Conservation (phyloP, 805 yeast genomes). For the Teunomyces pallodes region DNA sequence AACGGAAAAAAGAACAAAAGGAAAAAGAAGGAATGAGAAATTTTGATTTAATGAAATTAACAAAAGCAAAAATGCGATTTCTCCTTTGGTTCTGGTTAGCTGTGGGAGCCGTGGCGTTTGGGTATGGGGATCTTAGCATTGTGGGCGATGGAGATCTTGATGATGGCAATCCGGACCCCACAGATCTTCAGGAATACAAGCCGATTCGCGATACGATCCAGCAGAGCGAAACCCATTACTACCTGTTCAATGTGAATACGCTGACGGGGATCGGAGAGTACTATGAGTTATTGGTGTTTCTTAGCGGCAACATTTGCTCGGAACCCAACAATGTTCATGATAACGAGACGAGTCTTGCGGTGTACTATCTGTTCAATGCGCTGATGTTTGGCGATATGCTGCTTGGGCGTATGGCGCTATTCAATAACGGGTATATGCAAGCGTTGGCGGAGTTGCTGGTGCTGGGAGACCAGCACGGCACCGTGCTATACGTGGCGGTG, state of each 20-base stretch:
- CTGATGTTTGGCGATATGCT: slow-evolving; percentile 29
- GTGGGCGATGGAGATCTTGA: background rate
- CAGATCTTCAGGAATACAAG: slow-evolving; percentile 34
- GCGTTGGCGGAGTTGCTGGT: slow-evolving; percentile 37
- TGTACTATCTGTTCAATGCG: slow-evolving; percentile 39
- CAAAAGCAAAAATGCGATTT: background rate
- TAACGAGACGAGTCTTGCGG: slow-evolving; percentile 29
- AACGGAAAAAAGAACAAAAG: background rate
- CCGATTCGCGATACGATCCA: slow-evolving; percentile 35
- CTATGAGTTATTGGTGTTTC: slow-evolving; percentile 46
- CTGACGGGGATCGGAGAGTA: slow-evolving; percentile 44
- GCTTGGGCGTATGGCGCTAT: slow-evolving; percentile 26
- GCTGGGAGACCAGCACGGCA: slow-evolving; percentile 5
- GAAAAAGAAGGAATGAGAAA: too few relatives aligned
- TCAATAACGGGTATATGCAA: slow-evolving; percentile 37
- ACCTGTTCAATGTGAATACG: slow-evolving; percentile 44
- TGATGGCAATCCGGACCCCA: slow-evolving; percentile 9
- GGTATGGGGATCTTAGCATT: background rate
- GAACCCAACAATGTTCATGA: slow-evolving; percentile 18
- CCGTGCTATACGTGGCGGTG: slow-evolving; percentile 36
- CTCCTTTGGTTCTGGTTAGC: background rate
- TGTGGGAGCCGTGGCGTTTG: background rate
- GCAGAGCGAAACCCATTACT: slow-evolving; percentile 40
- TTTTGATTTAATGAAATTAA: background rate
- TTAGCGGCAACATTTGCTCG: slow-evolving; percentile 51